phyloP scores from a whole-genome alignment of 345 rosid species.

The Excoecaria cochinchinensis region DNA sequence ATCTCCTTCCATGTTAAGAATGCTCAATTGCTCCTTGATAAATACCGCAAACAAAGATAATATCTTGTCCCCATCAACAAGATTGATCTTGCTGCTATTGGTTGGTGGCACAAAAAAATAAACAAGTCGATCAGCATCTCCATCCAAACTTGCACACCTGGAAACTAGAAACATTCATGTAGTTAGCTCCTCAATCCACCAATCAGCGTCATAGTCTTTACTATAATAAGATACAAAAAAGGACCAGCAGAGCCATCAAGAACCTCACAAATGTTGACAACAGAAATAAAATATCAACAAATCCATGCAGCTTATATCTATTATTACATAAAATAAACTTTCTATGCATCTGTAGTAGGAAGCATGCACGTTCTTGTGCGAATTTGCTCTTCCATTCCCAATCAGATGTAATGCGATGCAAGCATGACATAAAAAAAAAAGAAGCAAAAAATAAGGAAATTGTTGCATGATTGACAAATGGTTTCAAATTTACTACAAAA shows the following conservation, averaged over 20 bases:
- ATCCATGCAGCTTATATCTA: neutral
- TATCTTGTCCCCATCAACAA: conserved; percentile 94
- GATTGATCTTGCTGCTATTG: conserved; percentile 45
- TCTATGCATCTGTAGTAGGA: neutral
- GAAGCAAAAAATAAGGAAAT: neutral
- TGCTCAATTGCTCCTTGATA: conserved; percentile 66
- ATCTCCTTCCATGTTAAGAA: conserved; percentile 36
- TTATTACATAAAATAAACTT: neutral
- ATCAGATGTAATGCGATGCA: too few relatives aligned
- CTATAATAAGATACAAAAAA: neutral
- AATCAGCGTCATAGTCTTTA: neutral
- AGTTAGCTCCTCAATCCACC: conserved; percentile 22
- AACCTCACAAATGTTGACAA: neutral
- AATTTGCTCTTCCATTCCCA: neutral
- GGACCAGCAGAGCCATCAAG: neutral
- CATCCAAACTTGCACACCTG: conserved; percentile 97
- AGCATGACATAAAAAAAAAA: neutral
- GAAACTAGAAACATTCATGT: conserved; percentile 38
- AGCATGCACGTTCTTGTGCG: neutral
- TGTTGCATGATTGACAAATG: neutral
- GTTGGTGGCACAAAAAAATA: conserved; percentile 53
- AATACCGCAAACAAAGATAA: conserved; percentile 80
- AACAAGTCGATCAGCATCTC: conserved; percentile 92
- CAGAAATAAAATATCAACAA: neutral
- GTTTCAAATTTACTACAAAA: conserved; percentile 8